Evolutionary conservation across 2,329 filamentous ascomycete species (phyloP).

Genomic region (Xylaria multiplex): DNA sequence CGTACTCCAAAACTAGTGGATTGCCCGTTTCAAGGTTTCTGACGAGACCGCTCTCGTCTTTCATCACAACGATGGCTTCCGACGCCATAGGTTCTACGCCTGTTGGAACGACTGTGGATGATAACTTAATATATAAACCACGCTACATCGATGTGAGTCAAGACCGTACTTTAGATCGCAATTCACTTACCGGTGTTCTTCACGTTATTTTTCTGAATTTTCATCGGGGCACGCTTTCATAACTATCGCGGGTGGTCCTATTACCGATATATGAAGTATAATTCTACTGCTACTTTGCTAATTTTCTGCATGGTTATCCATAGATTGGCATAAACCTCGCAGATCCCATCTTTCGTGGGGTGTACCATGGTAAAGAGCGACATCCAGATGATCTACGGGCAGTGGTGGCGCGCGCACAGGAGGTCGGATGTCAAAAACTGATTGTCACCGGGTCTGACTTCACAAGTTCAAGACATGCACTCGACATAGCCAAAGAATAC

Average conservation of each 20-base stretch:
- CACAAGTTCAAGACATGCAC: conserved; percentile 76
- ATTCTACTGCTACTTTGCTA: conserved; percentile 14
- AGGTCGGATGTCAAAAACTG: conserved; percentile 85
- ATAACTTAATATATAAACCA: conserved; percentile 53
- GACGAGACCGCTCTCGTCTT: conserved; percentile 35
- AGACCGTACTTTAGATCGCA: neutral
- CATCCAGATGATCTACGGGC: conserved; percentile 79
- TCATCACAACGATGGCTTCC: conserved; percentile 43
- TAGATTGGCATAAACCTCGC: conserved; percentile 95
- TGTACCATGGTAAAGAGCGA: conserved; percentile 80
- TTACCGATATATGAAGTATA: neutral
- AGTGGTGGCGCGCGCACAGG: conserved; percentile 80
- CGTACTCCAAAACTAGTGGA: conserved; percentile 26
- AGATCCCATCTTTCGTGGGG: conserved; percentile 87
- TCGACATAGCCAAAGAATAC: conserved; percentile 77
- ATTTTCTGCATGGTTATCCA: conserved; percentile 5
- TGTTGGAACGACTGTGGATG: conserved; percentile 25
- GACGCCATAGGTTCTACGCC: conserved; percentile 38
- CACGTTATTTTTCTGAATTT: no score
- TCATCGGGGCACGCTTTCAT: neutral
- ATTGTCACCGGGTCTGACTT: conserved; percentile 95
- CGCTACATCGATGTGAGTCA: conserved; percentile 70
- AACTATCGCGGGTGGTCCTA: neutral
- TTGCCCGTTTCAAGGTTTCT: conserved; percentile 15
- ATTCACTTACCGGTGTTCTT: neutral